Percentiles rank a stretch among this genome's conserved stretches.
Conservation (phyloP, 2,329 filamentous ascomycete genomes). For the Ascochyta rabiei region DNA sequence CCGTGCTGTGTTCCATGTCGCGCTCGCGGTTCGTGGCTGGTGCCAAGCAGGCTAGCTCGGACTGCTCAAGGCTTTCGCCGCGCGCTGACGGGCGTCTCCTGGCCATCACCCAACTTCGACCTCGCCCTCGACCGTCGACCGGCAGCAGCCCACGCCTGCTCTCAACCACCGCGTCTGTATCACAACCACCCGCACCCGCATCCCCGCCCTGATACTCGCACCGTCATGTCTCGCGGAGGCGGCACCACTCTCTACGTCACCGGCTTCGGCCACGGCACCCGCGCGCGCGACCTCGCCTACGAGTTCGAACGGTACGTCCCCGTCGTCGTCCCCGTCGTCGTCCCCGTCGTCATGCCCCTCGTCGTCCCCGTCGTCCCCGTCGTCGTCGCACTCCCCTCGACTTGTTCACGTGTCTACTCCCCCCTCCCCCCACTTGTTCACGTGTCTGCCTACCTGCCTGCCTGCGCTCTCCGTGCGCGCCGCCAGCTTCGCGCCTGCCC, state of each 20-base stretch:
- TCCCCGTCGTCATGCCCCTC: too few relatives aligned
- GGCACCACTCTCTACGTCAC: conserved; percentile 97
- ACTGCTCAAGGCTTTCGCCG: conserved; percentile 14
- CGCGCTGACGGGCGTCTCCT: conserved; percentile 20
- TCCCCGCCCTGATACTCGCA: conserved; percentile 7
- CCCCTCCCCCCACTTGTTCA: too few relatives aligned
- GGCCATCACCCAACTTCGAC: conserved; percentile 11
- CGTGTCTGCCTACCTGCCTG: background rate
- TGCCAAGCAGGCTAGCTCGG: conserved; percentile 14
- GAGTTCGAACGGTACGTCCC: conserved; percentile 99
- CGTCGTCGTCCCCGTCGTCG: too few relatives aligned
- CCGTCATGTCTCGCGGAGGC: conserved; percentile 83
- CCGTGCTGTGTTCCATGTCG: too few relatives aligned
- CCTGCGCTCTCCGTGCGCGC: background rate
- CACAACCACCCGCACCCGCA: conserved; percentile 12
- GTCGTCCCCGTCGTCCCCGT: conserved; percentile 19
- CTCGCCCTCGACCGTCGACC: conserved; percentile 5
- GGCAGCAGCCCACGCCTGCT: conserved; percentile 16
- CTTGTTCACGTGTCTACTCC: conserved; percentile 15
- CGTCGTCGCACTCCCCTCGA: too few relatives aligned
- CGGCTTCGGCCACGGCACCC: conserved; percentile 98
- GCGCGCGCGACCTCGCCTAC: conserved; percentile 98
- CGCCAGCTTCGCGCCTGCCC: conserved; percentile 14
- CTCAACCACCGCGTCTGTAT: conserved; percentile 20
- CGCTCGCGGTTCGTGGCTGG: background rate